These are phyloP conservation scores for Ogataea glucozyma DNA, from an alignment of 805 yeast species.

Conservation along the genomic window DNA sequence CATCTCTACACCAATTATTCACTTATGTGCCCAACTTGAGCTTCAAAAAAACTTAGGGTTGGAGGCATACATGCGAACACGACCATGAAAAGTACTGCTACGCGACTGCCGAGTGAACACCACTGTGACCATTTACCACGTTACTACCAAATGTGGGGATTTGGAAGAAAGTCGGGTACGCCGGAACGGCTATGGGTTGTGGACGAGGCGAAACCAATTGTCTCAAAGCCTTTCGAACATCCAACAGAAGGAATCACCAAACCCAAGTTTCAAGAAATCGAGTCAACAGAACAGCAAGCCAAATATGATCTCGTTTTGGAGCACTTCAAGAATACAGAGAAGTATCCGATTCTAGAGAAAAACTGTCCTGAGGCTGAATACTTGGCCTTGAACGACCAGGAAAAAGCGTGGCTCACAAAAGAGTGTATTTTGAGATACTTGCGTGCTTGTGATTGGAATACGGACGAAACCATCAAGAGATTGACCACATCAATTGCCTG, in stretches of 20 bases:
- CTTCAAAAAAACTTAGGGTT: too few species aligned
- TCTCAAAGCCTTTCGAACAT: slow-evolving; percentile 49
- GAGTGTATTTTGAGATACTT: slow-evolving; percentile 89
- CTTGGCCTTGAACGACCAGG: slow-evolving; percentile 47
- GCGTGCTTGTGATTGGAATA: slow-evolving; percentile 90
- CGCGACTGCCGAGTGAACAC: too few species aligned
- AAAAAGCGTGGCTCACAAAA: slow-evolving; percentile 86
- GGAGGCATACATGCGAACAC: too few species aligned
- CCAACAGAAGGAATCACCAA: slow-evolving; percentile 43
- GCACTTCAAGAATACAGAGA: slow-evolving; percentile 55
- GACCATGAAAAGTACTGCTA: too few species aligned
- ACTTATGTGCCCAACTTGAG: too few species aligned
- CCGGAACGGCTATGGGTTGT: slow-evolving; percentile 31
- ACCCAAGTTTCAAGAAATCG: slow-evolving; percentile 50
- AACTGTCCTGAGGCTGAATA: slow-evolving; percentile 33
- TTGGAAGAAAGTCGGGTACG: slow-evolving; percentile 25
- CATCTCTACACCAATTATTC: too few species aligned
- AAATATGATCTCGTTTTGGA: slow-evolving; percentile 59
- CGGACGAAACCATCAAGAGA: slow-evolving; percentile 67
- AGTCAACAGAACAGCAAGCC: slow-evolving; percentile 50
- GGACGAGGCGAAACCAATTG: slow-evolving; percentile 25
- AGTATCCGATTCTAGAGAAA: slow-evolving; percentile 52
- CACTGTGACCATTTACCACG: too few species aligned
- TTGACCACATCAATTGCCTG: slow-evolving; percentile 77
- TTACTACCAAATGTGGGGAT: slow-evolving; percentile 36